These are phyloP conservation scores for Candida koratica DNA, from an alignment of 805 yeast genomes.

Conservation along the genomic window DNA sequence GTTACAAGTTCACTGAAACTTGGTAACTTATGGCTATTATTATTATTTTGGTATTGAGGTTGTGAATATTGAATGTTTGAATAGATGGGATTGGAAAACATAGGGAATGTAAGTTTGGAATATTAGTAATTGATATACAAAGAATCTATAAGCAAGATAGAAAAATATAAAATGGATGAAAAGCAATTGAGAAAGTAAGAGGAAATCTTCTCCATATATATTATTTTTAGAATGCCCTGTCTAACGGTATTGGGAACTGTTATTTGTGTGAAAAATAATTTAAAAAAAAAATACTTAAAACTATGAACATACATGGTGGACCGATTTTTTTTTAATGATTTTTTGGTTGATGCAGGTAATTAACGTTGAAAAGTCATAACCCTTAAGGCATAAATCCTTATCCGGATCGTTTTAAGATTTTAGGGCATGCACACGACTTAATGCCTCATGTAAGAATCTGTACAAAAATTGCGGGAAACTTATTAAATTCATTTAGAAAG, in stretches of 20 bases:
- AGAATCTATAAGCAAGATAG: no score
- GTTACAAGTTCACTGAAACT: slow-evolving; percentile 33
- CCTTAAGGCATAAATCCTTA: no score
- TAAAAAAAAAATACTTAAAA: slow-evolving; percentile 5
- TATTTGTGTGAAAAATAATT: background rate
- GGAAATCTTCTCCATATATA: slow-evolving; percentile 5
- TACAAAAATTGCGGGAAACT: no score
- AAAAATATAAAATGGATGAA: no score
- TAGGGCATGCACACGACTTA: slow-evolving; percentile 6
- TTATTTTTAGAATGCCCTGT: background rate
- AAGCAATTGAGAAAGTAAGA: background rate
- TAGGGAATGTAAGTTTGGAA: background rate
- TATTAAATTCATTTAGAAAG: no score
- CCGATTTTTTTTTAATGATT: no score
- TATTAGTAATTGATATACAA: no score
- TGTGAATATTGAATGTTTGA: slow-evolving; percentile 16
- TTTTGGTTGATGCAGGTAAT: slow-evolving; percentile 5
- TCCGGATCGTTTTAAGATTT: no score
- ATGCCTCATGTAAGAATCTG: no score
- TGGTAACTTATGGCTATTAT: slow-evolving; percentile 20
- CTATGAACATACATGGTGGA: no score
- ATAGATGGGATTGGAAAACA: slow-evolving; percentile 18
- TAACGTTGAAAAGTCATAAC: slow-evolving; percentile 7
- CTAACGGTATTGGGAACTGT: slow-evolving; percentile 1
- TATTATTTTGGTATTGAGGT: slow-evolving; percentile 14